Evolutionary conservation across 176 grass and related monocot genomes (phyloP), one percentile per base, ranked within the genome.

Genomic region (Lolium rigidum): DNA sequence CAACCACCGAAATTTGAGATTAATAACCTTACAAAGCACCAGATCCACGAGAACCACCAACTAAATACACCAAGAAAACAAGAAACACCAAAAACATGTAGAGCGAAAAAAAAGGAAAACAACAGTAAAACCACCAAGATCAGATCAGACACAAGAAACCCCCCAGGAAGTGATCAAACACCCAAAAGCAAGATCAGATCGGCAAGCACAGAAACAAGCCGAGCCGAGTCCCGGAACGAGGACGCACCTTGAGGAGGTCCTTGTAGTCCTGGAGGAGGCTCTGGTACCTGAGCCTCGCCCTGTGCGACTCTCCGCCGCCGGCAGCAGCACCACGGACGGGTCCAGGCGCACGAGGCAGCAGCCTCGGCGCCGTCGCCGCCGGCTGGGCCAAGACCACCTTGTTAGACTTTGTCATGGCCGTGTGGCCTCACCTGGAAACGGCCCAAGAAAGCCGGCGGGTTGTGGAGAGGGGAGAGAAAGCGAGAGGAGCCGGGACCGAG

Each of bases 261-360:
- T 89, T 70, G 67, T 92, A 95, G 82, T 95, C 93, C 72, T 85
- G 90, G 31, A 95, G 79, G 15, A 95, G 90, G 65, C 73, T 81
- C 44, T 69, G 83, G 77, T 90, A 84, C 83, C 84, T 82, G 41
- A 90, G 74, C 83, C 72, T 67, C 9, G 83, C 83, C 81, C 84
- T 87, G 41, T 64, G 48, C 56, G 64, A 74, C 57, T 82, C 89
- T 16, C 76, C 88, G 2, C 48, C 83, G 8, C 60, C 80, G 17
- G 14, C 51, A 54, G 51, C 51, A 54, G 25, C 81, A 16, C 49
- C 61, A 2, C 74, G 85, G 20, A 51, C 47, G 10, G 51, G 70
- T 20, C 14, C 28, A 10, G 75, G 38, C 28, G 88, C 79, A 11
- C 66, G 62, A 2, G 68, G 63, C 10, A 74, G 74, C 68, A 49